phyloP scores from a whole-genome alignment of 2,329 filamentous ascomycete genomes.

The Scedosporium dehoogii region DNA sequence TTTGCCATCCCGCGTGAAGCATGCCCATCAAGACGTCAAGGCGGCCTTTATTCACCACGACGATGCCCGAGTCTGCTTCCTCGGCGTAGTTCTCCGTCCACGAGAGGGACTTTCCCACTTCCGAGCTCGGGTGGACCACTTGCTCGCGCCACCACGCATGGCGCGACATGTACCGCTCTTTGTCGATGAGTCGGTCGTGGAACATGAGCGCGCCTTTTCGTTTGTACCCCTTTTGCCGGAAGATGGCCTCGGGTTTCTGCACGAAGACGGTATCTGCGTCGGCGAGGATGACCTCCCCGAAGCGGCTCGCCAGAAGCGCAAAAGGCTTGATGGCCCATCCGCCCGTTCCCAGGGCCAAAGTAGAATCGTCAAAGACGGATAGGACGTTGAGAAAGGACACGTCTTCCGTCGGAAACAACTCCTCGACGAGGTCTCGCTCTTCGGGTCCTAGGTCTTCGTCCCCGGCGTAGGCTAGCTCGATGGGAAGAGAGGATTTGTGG shows the following conservation, averaged over 20 bases:
- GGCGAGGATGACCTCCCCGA: conserved; percentile 26
- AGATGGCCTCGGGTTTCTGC: conserved; percentile 22
- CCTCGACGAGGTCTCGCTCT: conserved; percentile 15
- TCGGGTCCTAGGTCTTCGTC: conserved; percentile 18
- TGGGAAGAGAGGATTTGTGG: conserved; percentile 20
- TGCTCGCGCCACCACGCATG: conserved; percentile 28
- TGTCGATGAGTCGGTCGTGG: conserved; percentile 30
- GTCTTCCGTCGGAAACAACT: conserved; percentile 10
- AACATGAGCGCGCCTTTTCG: conserved; percentile 26
- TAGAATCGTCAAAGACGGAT: conserved; percentile 21
- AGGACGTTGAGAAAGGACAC: conserved; percentile 23
- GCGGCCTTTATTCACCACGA: conserved; percentile 29
- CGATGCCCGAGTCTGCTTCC: conserved; percentile 30
- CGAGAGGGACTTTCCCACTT: conserved; percentile 23
- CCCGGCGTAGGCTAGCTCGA: conserved; percentile 26
- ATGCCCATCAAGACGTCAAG: conserved; percentile 26
- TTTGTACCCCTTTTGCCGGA: conserved; percentile 20
- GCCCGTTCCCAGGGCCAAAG: conserved; percentile 18
- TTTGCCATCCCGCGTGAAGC: conserved; percentile 34
- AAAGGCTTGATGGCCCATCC: conserved; percentile 33
- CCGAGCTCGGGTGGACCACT: conserved; percentile 22
- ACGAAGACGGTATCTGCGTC: conserved; percentile 30
- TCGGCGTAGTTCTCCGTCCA: conserved; percentile 30
- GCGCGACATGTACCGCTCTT: conserved; percentile 21
- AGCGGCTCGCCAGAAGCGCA: conserved; percentile 24